Percentiles rank a stretch among this genome's conserved stretches.
phyloP scores from a whole-genome alignment of 352 stramenopile genomes.

The Phytopythium montanum region DNA sequence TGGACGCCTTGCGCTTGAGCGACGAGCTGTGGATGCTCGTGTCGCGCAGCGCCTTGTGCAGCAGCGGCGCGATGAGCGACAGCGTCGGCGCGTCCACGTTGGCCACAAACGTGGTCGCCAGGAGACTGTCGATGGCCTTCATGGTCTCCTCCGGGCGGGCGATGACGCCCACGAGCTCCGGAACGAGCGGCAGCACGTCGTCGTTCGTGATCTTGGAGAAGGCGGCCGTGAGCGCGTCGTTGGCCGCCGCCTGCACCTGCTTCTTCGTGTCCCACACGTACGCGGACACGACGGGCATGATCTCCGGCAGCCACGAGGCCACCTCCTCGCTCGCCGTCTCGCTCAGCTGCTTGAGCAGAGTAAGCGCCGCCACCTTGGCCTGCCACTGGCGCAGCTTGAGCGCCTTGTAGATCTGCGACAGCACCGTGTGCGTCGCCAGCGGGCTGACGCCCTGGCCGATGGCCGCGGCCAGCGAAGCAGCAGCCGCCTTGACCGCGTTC shows the following conservation, averaged over 20 bases:
- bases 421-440: slow-evolving; percentile 50
- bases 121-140: slow-evolving; percentile 88
- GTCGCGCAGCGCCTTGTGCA: slow-evolving; percentile 90
- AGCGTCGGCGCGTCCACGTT: slow-evolving; percentile 90
- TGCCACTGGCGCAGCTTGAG: slow-evolving; percentile 78
- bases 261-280: slow-evolving; percentile 95
- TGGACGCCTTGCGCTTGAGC: slow-evolving; percentile 88
- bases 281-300: slow-evolving; percentile 87
- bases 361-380: slow-evolving; percentile 83
- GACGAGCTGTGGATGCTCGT: slow-evolving; percentile 90
- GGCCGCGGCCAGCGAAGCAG: slow-evolving; percentile 21
- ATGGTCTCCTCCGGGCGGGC: slow-evolving; percentile 89
- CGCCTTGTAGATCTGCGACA: slow-evolving; percentile 54
- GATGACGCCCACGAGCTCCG: slow-evolving; percentile 89
- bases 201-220: slow-evolving; percentile 91
- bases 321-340: slow-evolving; percentile 63
- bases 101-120: slow-evolving; percentile 91
- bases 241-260: slow-evolving; percentile 86
- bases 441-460: slow-evolving; percentile 49
- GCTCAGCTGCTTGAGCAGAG: slow-evolving; percentile 77
- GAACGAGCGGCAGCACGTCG: slow-evolving; percentile 88
- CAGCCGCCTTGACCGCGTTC: slow-evolving; percentile 42
- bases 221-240: slow-evolving; percentile 67
- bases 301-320: slow-evolving; percentile 78
- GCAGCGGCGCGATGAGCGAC: slow-evolving; percentile 87